A percentile compares a stretch with the other conserved stretches of the same genome.
Evolutionary conservation across 257 asterid species (phyloP).

Genomic region (Fraxinus quadrangulata): DNA sequence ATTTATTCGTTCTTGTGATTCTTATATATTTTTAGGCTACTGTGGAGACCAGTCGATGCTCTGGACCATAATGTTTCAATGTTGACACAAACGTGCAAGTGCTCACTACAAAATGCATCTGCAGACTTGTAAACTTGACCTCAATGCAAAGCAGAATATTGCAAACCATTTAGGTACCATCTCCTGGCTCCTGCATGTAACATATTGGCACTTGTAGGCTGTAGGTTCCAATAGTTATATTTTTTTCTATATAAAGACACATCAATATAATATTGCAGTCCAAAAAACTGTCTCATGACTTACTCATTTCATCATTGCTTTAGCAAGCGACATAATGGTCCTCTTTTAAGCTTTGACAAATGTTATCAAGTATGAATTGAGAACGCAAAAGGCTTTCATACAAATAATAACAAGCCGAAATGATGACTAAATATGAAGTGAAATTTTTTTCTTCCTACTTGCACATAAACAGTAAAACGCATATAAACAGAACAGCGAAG

Average conservation of each 20-base stretch:
- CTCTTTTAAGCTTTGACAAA: constrained; percentile 14
- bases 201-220: not conserved
- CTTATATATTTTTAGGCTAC: constrained; percentile 2
- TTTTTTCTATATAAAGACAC: not conserved
- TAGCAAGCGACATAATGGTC: constrained; percentile 22
- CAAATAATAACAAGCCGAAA: constrained; percentile 3
- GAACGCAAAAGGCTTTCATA: constrained; percentile 9
- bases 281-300: not conserved
- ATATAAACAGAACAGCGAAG: constrained; percentile 18
- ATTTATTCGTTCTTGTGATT: not conserved
- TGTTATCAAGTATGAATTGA: constrained; percentile 4
- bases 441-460: not conserved
- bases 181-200: not conserved
- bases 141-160: not conserved
- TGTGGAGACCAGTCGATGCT: constrained; percentile 1
- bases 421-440: not conserved
- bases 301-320: not conserved
- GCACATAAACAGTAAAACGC: not conserved
- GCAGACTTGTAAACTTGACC: not conserved
- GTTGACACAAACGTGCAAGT: not conserved
- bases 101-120: not conserved
- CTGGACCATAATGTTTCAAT: not conserved
- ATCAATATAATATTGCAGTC: not conserved
- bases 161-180: not conserved
- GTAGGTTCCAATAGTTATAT: not conserved